These are phyloP conservation scores for Colletotrichum trifolii DNA, from an alignment of 2,329 filamentous ascomycete species.

Conservation along the genomic window DNA sequence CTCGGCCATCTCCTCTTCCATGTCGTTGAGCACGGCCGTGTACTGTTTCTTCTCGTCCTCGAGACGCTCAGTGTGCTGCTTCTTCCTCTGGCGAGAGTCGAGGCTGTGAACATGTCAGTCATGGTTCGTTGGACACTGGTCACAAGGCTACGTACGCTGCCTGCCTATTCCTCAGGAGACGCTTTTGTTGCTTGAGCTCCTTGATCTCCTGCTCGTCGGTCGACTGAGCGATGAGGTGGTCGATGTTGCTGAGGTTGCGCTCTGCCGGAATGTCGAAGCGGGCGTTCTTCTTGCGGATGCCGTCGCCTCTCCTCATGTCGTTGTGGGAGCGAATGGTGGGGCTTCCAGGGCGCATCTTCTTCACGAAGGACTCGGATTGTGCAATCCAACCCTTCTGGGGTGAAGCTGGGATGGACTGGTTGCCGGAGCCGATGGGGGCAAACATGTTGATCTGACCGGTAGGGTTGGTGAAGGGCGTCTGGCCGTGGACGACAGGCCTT, in stretches of 20 bases:
- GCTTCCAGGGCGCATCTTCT: conserved; percentile 74
- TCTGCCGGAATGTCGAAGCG: conserved; percentile 97
- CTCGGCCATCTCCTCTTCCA: conserved; percentile 81
- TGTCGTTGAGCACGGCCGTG: conserved; percentile 77
- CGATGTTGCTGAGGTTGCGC: conserved; percentile 93
- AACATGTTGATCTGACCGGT: conserved; percentile 65
- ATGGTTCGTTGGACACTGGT: background rate
- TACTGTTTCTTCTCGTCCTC: conserved; percentile 97
- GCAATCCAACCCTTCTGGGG: conserved; percentile 70
- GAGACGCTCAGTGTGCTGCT: conserved; percentile 95
- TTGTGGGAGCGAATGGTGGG: conserved; percentile 80
- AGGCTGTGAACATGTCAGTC: conserved; percentile 66
- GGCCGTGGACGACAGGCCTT: conserved; percentile 62
- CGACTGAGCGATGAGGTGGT: conserved; percentile 88
- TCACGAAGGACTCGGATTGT: conserved; percentile 61
- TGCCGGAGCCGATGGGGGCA: conserved; percentile 58
- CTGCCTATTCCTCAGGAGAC: conserved; percentile 92
- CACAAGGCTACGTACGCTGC: conserved; percentile 78
- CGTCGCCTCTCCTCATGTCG: conserved; percentile 81
- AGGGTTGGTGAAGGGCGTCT: conserved; percentile 66
- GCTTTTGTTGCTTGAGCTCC: conserved; percentile 98
- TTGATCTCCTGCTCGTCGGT: conserved; percentile 94
- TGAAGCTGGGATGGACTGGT: conserved; percentile 63
- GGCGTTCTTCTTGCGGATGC: conserved; percentile 98
- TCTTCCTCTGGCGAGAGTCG: conserved; percentile 96